These are phyloP conservation scores for Maudiozyma turicensis DNA, from an alignment of 805 yeast genomes.

Conservation along the genomic window DNA sequence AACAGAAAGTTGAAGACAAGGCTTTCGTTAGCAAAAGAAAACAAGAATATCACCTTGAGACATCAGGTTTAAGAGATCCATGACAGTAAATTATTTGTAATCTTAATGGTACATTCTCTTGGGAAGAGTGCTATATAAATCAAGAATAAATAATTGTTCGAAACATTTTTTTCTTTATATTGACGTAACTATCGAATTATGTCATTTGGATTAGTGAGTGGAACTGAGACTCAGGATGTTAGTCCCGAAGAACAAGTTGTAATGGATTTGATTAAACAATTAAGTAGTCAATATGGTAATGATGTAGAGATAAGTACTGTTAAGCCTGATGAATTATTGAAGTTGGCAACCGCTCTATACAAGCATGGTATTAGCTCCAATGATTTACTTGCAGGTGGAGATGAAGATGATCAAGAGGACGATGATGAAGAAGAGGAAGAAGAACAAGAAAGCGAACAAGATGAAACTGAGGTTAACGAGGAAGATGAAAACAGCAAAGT, in stretches of 20 bases:
- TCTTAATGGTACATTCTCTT: no score
- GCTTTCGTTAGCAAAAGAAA: no score
- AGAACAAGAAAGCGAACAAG: constrained; percentile 21
- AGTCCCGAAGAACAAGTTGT: background rate
- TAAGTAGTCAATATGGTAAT: background rate
- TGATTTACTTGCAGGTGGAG: constrained; percentile 6
- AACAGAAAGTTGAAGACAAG: no score
- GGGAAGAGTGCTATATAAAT: no score
- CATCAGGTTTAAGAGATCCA: no score
- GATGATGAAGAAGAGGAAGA: constrained; percentile 7
- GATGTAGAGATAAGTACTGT: background rate
- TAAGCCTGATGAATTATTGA: constrained; percentile 1
- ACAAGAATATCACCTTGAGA: no score
- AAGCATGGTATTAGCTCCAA: constrained; percentile 5
- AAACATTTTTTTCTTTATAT: no score
- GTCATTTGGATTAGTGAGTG: background rate
- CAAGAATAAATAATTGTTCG: no score
- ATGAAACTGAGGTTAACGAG: background rate
- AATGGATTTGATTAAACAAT: background rate
- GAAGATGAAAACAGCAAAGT: constrained; percentile 3
- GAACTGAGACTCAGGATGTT: background rate
- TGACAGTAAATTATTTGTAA: no score
- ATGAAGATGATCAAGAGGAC: constrained; percentile 7
- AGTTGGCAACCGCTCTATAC: constrained; percentile 3
- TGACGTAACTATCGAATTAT: no score